Evolutionary conservation across 2,329 filamentous ascomycete species (phyloP), one percentile per base, ranked within the genome.

Genomic region (Aureobasidium leucospermi): DNA sequence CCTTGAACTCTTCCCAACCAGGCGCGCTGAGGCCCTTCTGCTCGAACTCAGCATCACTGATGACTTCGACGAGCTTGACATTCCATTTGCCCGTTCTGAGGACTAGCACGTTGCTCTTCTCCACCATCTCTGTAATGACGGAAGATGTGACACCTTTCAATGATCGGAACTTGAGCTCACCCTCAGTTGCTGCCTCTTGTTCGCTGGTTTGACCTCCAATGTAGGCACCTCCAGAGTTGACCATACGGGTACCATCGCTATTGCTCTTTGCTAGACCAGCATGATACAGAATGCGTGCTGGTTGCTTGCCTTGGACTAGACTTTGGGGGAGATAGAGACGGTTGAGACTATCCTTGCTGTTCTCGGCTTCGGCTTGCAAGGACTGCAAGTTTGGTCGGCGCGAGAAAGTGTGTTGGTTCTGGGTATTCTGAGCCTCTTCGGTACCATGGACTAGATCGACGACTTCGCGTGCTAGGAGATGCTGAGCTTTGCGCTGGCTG

Each of bases 381-480:
- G 52, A 38, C 10, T 55, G 36, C 15, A 61, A 16, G 13, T 46
- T 52, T 2, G 59, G 59, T 23, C 34, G 28, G n/a, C 59, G 59
- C 6, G 53, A 49, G n/a, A 58, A 31, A 1, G 15, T 16, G 63
- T 86, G 83, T 62, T 84, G 76, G 15, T 68, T 65, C 61, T 85
- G 83, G 6, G 89, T 85, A 23, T 81, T 76, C 13, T 81, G 70
- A 0, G 92, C 90, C 62, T 81, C 81, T 7, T 80, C 67, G 0
- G 77, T 70, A 13, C 92, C 90, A 69, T 97, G 91, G 1, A 91
- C 82, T 2, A 99, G 79, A 52, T 86, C 81, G 0, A 95, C 78
- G 23, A 97, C 87, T 69, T 99, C 92, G 53, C 79, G 83, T 0
- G 94, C 94, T 2, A 99, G 82, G 0, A 81, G 76, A 69, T 96